A percentile compares a stretch with the other conserved stretches of the same genome.
These are phyloP conservation scores for Mesostigma viride DNA, from an alignment of 139 green algal genomes.

Conservation along the genomic window DNA sequence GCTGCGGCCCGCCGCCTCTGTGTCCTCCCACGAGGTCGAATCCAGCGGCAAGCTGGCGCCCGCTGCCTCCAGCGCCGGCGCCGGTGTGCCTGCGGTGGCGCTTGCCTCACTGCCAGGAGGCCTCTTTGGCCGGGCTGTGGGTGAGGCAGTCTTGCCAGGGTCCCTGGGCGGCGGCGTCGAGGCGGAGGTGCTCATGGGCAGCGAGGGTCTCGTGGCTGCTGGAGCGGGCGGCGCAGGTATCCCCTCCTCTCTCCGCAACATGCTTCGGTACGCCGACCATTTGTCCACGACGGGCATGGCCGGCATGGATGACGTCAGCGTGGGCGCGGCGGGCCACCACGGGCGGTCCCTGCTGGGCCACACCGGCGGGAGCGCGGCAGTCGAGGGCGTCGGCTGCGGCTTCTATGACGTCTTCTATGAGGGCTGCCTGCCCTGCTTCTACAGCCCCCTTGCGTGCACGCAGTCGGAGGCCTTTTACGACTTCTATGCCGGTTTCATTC, in stretches of 20 bases:
- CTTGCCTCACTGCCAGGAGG: too few relatives aligned
- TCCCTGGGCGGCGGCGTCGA: too few relatives aligned
- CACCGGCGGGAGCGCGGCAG: neutral
- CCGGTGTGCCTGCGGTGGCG: too few relatives aligned
- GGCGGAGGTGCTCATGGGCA: too few relatives aligned
- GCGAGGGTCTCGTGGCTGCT: too few relatives aligned
- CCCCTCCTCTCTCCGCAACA: slow-evolving; percentile 2
- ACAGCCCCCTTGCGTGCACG: slow-evolving; percentile 10
- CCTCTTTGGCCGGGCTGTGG: too few relatives aligned
- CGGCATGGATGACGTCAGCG: neutral
- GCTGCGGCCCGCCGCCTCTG: too few relatives aligned
- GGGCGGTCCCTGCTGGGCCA: neutral
- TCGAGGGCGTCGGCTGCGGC: slow-evolving; percentile 15
- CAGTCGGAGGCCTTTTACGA: slow-evolving; percentile 17
- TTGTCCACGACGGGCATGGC: neutral
- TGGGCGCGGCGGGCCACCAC: too few relatives aligned
- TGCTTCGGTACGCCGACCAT: slow-evolving; percentile 6
- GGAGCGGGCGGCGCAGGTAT: neutral
- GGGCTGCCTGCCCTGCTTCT: slow-evolving; percentile 23
- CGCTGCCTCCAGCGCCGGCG: too few relatives aligned
- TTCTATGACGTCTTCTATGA: slow-evolving; percentile 33
- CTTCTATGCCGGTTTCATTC: slow-evolving; percentile 20
- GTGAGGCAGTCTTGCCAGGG: too few relatives aligned
- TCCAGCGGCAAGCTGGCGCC: too few relatives aligned
- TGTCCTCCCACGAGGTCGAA: too few relatives aligned